Percentiles rank a stretch among this genome's conserved stretches.
Conservation (phyloP, 371 early-diverging fungal species). For the Mortierella polycephala region DNA sequence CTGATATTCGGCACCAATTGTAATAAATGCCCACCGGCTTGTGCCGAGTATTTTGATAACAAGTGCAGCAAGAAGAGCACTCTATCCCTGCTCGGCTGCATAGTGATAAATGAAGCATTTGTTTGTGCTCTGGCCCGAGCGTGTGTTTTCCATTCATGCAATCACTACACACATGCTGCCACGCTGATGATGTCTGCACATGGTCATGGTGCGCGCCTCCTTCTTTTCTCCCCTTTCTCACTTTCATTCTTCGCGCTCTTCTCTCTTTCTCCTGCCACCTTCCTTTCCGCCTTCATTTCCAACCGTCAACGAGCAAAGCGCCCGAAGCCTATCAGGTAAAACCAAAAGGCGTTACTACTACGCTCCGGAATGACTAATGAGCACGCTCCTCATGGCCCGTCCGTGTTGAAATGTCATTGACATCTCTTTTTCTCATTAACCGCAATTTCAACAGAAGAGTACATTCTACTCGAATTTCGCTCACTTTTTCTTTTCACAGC, state of each 20-base stretch:
- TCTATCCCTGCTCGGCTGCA: no score
- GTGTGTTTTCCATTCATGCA: background rate
- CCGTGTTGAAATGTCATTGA: background rate
- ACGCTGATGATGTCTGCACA: slow-evolving; percentile 11
- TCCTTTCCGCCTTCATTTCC: background rate
- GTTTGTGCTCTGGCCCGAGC: slow-evolving; percentile 11
- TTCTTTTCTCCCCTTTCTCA: slow-evolving; percentile 1
- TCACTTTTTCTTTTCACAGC: slow-evolving; percentile 50
- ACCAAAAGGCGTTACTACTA: background rate
- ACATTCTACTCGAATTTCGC: slow-evolving; percentile 70
- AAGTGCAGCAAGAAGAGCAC: no score
- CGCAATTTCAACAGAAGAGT: slow-evolving; percentile 56
- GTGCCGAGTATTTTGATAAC: no score
- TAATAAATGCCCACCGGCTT: no score
- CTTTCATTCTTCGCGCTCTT: background rate
- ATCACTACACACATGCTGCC: background rate
- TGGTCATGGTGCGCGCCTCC: background rate
- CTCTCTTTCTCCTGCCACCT: background rate
- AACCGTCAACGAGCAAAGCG: background rate
- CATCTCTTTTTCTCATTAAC: slow-evolving; percentile 71
- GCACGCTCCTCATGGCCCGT: no score
- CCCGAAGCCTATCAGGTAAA: background rate
- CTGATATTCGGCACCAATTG: background rate
- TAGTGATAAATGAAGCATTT: background rate
- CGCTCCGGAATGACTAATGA: no score